Base-by-base conservation (phyloP, 495 filamentous ascomycete species). In the Polyplosphaeria fusca region DNA sequence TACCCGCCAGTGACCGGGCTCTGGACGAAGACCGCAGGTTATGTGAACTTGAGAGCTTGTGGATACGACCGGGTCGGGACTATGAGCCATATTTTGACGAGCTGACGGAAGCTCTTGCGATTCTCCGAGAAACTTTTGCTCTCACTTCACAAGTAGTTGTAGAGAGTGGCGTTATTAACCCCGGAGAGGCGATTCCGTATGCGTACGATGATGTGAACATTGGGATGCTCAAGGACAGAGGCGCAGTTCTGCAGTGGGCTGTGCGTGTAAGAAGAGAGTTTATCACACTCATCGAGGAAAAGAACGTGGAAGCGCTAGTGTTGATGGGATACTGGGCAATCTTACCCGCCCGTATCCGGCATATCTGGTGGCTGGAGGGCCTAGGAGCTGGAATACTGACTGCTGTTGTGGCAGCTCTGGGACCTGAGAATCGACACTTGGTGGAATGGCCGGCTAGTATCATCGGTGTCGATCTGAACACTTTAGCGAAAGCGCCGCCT, bases 301-400 rank as follows among this genome's bases (percentile, higher is more conserved):
- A 54, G 42, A 49, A 61, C 26, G 28, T 27, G 13, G 58, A 61
- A 22, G 62, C 58, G n/a, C 23, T 65, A 13, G 62, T 61, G 5
- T 20, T 65, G 1, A 22, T 61, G 2, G 62, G 58, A 14, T 47
- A 65, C 30, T 65, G 50, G 27, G 58, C 57, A 5, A 32, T 65
- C 5, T 52, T 65, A 3, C 42, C 27, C 1, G 58, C 48, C 1
- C 37, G 62, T 9, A 37, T 61, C 9, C 30, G 58, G 12, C 45
- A 52, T 23, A 37, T 58, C 1, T 65, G 62, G 62, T 65, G 52
- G 52, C 13, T 65, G 18, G 58, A 61, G 26, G 58, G 53, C 5
- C 37, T 57, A 19, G 58, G 58, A 11, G 25, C 25, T 22, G 53
- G 37, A n/a, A 58, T 58, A 38, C 40, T 65, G 2, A 46, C 23